Evolutionary conservation across 305 asterid genomes (phyloP).

Genomic region (Plantago rigida): DNA sequence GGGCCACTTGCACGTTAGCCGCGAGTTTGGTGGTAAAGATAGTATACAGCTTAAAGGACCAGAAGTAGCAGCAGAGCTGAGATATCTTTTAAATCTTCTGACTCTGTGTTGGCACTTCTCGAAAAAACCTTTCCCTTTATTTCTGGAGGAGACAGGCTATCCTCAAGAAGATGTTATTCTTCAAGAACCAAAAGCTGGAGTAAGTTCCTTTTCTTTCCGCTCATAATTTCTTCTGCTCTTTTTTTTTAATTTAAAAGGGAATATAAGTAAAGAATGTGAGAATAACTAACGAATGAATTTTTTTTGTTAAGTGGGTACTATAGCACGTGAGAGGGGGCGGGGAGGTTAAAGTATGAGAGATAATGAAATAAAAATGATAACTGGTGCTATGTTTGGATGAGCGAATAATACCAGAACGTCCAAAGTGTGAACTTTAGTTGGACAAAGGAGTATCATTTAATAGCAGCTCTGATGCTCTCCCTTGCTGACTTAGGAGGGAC

Average conservation of each 20-base stretch:
- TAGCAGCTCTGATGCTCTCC: neutral
- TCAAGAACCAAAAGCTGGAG: conserved; percentile 98
- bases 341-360: too few species aligned
- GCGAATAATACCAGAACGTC: too few species aligned
- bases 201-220: conserved; percentile 32
- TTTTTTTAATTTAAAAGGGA: too few species aligned
- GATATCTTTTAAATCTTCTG: conserved; percentile 59
- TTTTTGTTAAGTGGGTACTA: too few species aligned
- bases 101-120: conserved; percentile 97
- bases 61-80: conserved; percentile 67
- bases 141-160: conserved; percentile 84
- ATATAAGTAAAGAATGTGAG: too few species aligned
- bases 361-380: too few species aligned
- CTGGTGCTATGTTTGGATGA: too few species aligned
- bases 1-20: conserved; percentile 70
- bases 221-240: too few species aligned
- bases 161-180: conserved; percentile 71
- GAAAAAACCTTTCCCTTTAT: conserved; percentile 69
- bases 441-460: neutral
- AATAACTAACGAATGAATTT: too few species aligned
- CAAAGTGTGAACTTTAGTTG: too few species aligned
- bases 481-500: conserved; percentile 1
- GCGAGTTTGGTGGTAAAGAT: conserved; percentile 72
- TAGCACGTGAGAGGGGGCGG: too few species aligned
- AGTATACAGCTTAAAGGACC: conserved; percentile 67